Evolutionary conservation across 371 early-diverging fungal species (phyloP), one percentile per base, ranked within the genome.

Genomic region (Rhizomucor pusillus): DNA sequence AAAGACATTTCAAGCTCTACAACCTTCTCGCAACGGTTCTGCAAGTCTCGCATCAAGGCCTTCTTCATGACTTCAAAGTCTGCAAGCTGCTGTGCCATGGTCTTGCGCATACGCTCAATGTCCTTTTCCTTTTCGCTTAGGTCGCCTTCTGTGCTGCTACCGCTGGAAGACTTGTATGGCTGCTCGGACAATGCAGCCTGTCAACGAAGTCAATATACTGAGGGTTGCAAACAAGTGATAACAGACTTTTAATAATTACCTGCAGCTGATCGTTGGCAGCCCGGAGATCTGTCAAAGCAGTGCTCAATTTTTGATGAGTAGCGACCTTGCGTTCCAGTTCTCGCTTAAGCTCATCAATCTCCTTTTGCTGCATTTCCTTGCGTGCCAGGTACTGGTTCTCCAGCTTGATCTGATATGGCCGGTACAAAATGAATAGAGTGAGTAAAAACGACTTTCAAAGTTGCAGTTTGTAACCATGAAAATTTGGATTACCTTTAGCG

Each of bases 51-150:
- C 94, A 95, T 93, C 56, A 97, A 74, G 14, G 92, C 89, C 80
- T 93, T 92, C 81, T 94, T 94, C 92, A 94, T 94, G 51, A 89
- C 84, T 61, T 96, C 96, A 75, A 93, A 96, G 52, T 97, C 96
- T n/a, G 85, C 78, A 45, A 95, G 80, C 62, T 94, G 94, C 65
- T 90, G 87, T 10, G 88, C 72, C 94, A 94, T 93, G 4, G 82
- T 82, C 73, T 91, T 90, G 57, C 90, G 82, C 80, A 94, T 89
- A 52, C 84, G 73, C 47, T 91, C 91, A 69, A 93, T 79, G 59
- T 94, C 94, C 52, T 87, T 88, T 66, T 92, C 92, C 66, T 87
- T 90, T 59, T 87, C 81, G 60, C 73, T 69, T 44, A 72, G 23
- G 18, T 62, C 60, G 6, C 65, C 47, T 16, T 46, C 50, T 19